A percentile compares a stretch with the other conserved stretches of the same genome.
phyloP scores from a whole-genome alignment of 306 rosid species.

The Pyrus communis region DNA sequence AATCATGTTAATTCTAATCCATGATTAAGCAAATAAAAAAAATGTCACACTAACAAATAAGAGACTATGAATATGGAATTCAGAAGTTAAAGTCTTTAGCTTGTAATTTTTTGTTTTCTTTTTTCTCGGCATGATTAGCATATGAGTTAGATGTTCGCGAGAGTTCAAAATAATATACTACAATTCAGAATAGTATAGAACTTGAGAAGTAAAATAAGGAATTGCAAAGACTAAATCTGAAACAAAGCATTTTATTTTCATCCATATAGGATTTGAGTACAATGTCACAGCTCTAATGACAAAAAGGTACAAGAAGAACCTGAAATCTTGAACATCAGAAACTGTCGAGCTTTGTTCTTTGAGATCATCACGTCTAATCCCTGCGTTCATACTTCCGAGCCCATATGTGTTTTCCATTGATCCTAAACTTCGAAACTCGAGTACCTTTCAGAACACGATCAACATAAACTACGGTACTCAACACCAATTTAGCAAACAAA shows the following conservation, averaged over 20 bases:
- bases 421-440: constrained; percentile 27
- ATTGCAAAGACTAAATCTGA: background rate
- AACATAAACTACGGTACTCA: constrained; percentile 18
- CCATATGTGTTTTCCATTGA: constrained; percentile 62
- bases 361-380: constrained; percentile 10
- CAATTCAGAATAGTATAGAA: background rate
- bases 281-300: background rate
- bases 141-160: background rate
- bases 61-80: background rate
- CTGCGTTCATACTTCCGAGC: constrained; percentile 54
- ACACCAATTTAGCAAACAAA: constrained; percentile 45
- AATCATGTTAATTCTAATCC: background rate
- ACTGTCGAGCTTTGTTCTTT: background rate
- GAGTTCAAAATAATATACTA: background rate
- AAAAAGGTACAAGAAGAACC: background rate
- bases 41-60: background rate
- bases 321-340: background rate
- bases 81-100: background rate
- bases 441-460: constrained; percentile 40
- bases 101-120: background rate
- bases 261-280: background rate
- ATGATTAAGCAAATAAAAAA: background rate
- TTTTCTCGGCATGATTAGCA: background rate
- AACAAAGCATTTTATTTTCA: background rate
- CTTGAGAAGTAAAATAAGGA: background rate